Evolutionary conservation across 2,329 filamentous ascomycete species (phyloP).

Genomic region (Aureobasidium leucospermi): DNA sequence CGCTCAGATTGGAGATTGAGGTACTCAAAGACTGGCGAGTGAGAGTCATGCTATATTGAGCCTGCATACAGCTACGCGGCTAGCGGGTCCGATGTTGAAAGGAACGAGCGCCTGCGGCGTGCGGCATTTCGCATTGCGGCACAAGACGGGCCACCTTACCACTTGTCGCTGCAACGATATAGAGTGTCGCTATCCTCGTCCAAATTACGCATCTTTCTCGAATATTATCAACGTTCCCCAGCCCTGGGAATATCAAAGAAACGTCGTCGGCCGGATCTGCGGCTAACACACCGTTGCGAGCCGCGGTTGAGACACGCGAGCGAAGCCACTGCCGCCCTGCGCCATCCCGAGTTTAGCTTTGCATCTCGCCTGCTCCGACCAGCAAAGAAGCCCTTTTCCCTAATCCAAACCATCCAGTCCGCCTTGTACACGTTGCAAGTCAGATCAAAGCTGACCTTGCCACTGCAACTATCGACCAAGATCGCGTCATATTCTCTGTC

Average conservation of each 20-base stretch:
- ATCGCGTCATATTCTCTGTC: neutral
- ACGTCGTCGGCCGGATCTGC: conserved; percentile 1
- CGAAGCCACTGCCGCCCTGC: conserved; percentile 11
- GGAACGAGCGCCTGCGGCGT: neutral
- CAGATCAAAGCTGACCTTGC: conserved; percentile 6
- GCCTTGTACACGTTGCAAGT: conserved; percentile 10
- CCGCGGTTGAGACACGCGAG: conserved; percentile 9
- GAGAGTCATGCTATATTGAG: conserved; percentile 9
- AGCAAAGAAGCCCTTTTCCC: neutral
- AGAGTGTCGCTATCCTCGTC: neutral
- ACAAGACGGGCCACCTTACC: neutral
- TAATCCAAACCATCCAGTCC: neutral
- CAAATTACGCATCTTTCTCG: neutral
- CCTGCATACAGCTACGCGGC: conserved; percentile 6
- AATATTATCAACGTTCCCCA: neutral
- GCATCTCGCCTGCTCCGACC: neutral
- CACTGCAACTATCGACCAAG: neutral
- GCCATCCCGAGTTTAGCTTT: conserved; percentile 8
- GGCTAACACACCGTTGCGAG: conserved; percentile 5
- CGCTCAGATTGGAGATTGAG: neutral
- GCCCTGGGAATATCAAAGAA: neutral
- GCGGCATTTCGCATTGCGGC: conserved; percentile 5
- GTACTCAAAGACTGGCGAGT: neutral
- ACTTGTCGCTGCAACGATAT: neutral
- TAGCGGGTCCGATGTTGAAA: neutral